A percentile compares a stretch with the other conserved stretches of the same genome.
Conservation (phyloP, 2,329 filamentous ascomycete species). For the Verticillium klebahnii region DNA sequence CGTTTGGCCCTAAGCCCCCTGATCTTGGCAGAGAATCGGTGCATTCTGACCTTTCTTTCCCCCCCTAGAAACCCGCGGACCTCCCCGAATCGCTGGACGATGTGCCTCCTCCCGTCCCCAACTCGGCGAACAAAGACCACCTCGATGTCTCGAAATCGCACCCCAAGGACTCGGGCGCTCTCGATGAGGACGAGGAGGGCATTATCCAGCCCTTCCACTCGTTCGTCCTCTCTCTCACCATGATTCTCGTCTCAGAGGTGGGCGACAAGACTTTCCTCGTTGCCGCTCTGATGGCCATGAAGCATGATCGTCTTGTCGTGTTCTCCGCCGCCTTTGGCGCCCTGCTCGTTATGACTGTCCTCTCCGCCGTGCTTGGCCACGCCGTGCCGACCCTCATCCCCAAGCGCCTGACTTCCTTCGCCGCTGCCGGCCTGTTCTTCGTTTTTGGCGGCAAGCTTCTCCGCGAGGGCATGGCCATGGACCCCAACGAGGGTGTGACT, state of each 20-base stretch:
- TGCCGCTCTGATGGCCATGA: constrained; percentile 98
- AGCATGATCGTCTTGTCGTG: constrained; percentile 86
- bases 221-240: constrained; percentile 85
- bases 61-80: constrained; percentile 68
- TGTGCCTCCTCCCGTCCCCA: constrained; percentile 64
- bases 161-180: constrained; percentile 22
- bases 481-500: constrained; percentile 82
- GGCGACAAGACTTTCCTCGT: constrained; percentile 99
- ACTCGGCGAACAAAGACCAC: constrained; percentile 61
- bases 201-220: constrained; percentile 82
- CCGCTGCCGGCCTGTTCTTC: constrained; percentile 81
- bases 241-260: constrained; percentile 96
- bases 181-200: constrained; percentile 44
- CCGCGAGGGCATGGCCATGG: constrained; percentile 84
- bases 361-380: constrained; percentile 89
- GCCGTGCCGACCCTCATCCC: constrained; percentile 86
- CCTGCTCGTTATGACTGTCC: constrained; percentile 87
- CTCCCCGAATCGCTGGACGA: constrained; percentile 76
- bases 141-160: constrained; percentile 37
- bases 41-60: constrained; percentile 14
- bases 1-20: background rate
- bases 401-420: constrained; percentile 83
- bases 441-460: constrained; percentile 83
- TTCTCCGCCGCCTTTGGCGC: constrained; percentile 94
- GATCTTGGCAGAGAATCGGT: background rate